Percentiles rank a stretch among this genome's conserved stretches.
Evolutionary conservation across 495 filamentous ascomycete genomes (phyloP).

Genomic region (Xylaria castorea): DNA sequence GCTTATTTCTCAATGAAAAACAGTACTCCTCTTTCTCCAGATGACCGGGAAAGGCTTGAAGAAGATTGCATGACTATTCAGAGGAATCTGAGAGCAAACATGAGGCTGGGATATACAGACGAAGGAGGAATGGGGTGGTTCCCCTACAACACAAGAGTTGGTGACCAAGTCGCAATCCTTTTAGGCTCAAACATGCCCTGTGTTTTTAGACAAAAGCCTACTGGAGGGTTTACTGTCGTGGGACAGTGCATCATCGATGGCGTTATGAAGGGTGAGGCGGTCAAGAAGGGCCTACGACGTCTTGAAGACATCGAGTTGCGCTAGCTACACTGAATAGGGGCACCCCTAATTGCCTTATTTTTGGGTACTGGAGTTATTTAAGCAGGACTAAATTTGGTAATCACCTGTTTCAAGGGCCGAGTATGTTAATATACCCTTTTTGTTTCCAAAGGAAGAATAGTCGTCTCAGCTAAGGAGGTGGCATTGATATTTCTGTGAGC

Average conservation of each 20-base stretch:
- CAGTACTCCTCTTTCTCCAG: constrained; percentile 10
- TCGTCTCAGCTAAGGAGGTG: not conserved
- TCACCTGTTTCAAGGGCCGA: not conserved
- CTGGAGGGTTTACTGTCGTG: constrained; percentile 9
- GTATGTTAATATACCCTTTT: constrained; percentile 3
- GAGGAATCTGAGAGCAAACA: constrained; percentile 23
- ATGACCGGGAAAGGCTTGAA: constrained; percentile 13
- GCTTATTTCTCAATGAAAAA: constrained; percentile 18
- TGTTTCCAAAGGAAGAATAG: not conserved
- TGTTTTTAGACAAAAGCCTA: constrained; percentile 4
- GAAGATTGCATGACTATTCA: constrained; percentile 15
- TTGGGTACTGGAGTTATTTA: not conserved
- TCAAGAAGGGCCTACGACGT: constrained; percentile 9
- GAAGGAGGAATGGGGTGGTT: constrained; percentile 24
- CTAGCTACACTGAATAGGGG: not conserved
- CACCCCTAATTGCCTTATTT: not conserved
- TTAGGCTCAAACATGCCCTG: constrained; percentile 24
- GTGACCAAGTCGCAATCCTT: constrained; percentile 11
- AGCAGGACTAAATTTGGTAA: not conserved
- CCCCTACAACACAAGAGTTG: not conserved
- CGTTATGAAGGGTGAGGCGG: constrained; percentile 25
- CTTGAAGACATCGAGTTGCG: constrained; percentile 19
- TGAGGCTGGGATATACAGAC: constrained; percentile 22
- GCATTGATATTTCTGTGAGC: no score
- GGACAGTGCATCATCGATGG: constrained; percentile 24